A percentile compares a stretch with the other conserved stretches of the same genome.
Evolutionary conservation across 129 eudicot species (phyloP).

Genomic region (Pulicaria dysenterica): DNA sequence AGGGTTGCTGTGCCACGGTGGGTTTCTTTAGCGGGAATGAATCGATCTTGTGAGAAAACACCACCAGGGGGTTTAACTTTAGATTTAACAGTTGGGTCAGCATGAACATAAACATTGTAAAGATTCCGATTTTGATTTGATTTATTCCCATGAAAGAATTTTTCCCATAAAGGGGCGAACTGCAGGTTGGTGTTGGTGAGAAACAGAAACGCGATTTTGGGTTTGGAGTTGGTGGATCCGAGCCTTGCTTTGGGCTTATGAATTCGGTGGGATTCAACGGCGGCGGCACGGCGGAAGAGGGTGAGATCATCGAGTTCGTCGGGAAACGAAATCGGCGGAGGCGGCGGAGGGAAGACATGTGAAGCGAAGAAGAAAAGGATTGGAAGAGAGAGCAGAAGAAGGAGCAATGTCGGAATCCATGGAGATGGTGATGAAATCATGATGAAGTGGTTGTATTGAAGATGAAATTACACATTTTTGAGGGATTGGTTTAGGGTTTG

Average conservation of each 20-base stretch:
- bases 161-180: conserved; percentile 72
- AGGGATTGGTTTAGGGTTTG: conserved; percentile 24
- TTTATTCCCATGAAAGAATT: conserved; percentile 41
- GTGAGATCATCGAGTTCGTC: conserved; percentile 88
- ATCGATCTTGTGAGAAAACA: conserved; percentile 43
- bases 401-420: conserved; percentile 34
- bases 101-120: conserved; percentile 75
- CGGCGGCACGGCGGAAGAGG: conserved; percentile 67
- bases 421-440: conserved; percentile 34
- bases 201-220: conserved; percentile 85
- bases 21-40: conserved; percentile 55
- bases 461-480: conserved; percentile 31
- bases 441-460: background rate
- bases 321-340: conserved; percentile 53
- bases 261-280: conserved; percentile 44
- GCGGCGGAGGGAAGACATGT: conserved; percentile 48
- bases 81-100: conserved; percentile 54
- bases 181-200: conserved; percentile 67
- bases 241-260: conserved; percentile 43
- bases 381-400: conserved; percentile 54
- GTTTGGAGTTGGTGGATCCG: conserved; percentile 49
- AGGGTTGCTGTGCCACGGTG: conserved; percentile 66
- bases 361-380: conserved; percentile 57
- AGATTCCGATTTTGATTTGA: conserved; percentile 23
- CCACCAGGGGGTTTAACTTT: conserved; percentile 48